Evolutionary conservation across 2,329 filamentous ascomycete species (phyloP).

Genomic region (Xylariaceae sp.): DNA sequence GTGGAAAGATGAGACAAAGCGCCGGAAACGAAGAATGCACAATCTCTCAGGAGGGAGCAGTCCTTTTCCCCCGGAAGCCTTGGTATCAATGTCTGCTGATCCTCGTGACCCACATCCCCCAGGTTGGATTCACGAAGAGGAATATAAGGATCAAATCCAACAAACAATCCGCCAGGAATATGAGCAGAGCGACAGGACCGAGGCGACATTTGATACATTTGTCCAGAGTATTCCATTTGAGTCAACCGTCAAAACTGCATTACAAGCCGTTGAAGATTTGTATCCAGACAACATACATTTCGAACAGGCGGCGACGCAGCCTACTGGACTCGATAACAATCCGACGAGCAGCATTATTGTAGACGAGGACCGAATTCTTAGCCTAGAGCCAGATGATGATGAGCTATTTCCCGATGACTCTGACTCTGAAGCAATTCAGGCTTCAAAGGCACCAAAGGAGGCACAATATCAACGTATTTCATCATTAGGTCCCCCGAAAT

Average conservation of each 20-base stretch:
- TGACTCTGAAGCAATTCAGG: conserved; percentile 43
- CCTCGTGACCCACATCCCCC: conserved; percentile 64
- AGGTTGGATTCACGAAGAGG: conserved; percentile 91
- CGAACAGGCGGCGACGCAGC: conserved; percentile 40
- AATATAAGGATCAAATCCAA: conserved; percentile 64
- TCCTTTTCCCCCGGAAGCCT: conserved; percentile 73
- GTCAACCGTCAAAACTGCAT: conserved; percentile 63
- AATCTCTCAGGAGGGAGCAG: conserved; percentile 61
- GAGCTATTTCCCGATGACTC: conserved; percentile 49
- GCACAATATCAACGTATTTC: neutral
- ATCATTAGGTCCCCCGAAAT: neutral
- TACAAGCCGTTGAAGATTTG: conserved; percentile 84
- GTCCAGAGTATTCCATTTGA: conserved; percentile 51
- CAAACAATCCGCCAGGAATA: conserved; percentile 63
- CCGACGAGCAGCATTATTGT: conserved; percentile 52
- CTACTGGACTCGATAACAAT: conserved; percentile 29
- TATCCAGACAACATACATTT: conserved; percentile 63
- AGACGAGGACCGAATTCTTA: conserved; percentile 57
- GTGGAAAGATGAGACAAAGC: conserved; percentile 84
- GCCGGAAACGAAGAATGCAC: conserved; percentile 69
- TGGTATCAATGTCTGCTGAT: conserved; percentile 87
- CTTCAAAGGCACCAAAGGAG: conserved; percentile 11
- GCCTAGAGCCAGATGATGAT: conserved; percentile 44
- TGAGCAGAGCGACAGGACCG: conserved; percentile 40
- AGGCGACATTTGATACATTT: conserved; percentile 62